These are phyloP conservation scores for Aeschynomene evenia DNA, from an alignment of 306 rosid genomes.

Conservation along the genomic window DNA sequence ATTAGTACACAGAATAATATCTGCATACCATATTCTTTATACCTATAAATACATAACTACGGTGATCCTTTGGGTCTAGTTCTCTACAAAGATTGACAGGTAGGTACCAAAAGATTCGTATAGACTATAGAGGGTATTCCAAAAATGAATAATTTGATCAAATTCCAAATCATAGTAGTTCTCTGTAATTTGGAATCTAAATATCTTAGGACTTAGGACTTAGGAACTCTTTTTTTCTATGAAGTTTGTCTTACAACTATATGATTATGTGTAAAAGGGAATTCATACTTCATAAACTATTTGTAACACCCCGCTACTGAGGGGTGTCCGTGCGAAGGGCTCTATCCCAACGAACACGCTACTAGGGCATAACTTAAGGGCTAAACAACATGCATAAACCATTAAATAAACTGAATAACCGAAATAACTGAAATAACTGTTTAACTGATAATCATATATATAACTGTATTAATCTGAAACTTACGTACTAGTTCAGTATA, in stretches of 20 bases:
- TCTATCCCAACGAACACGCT: too few species aligned
- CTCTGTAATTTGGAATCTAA: background rate
- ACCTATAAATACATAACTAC: background rate
- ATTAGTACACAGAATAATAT: background rate
- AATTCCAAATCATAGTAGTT: background rate
- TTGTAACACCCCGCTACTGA: too few species aligned
- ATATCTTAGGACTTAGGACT: too few species aligned
- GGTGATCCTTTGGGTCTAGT: background rate
- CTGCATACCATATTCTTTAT: background rate
- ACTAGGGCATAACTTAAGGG: too few species aligned
- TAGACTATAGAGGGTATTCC: background rate
- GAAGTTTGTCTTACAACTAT: background rate
- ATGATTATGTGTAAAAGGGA: background rate
- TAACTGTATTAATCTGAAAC: too few species aligned
- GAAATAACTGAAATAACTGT: too few species aligned
- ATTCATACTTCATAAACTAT: too few species aligned
- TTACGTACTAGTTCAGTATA: too few species aligned
- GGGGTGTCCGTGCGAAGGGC: too few species aligned
- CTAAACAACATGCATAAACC: too few species aligned
- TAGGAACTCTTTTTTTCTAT: background rate
- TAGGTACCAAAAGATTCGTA: constrained; percentile 12
- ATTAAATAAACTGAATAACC: too few species aligned
- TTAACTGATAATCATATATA: too few species aligned
- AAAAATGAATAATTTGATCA: constrained; percentile 11
- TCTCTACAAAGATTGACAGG: background rate